Evolutionary conservation across 2,329 filamentous ascomycete genomes (phyloP).

Genomic region (Cryphonectria parasitica): DNA sequence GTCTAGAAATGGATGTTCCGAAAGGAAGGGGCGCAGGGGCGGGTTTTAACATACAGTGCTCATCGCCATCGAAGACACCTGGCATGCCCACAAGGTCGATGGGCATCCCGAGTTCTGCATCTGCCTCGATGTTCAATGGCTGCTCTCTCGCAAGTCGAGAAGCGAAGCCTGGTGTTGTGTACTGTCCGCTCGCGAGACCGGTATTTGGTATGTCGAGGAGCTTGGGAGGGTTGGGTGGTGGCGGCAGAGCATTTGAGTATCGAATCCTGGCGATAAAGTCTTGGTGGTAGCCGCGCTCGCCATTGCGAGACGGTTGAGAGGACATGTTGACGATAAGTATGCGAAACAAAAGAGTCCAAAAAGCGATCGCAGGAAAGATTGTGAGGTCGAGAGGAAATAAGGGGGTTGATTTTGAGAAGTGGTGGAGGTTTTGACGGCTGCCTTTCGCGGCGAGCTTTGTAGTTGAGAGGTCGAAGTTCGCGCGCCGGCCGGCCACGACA

Average conservation of each 20-base stretch:
- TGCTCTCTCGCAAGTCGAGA: constrained; percentile 88
- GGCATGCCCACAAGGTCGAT: constrained; percentile 94
- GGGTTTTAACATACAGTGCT: constrained; percentile 70
- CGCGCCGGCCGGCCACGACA: background rate
- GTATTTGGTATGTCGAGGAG: constrained; percentile 96
- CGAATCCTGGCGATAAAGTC: constrained; percentile 96
- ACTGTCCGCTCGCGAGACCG: constrained; percentile 82
- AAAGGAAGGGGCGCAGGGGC: background rate
- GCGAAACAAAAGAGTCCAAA: background rate
- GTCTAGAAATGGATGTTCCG: background rate
- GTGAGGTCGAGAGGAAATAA: background rate
- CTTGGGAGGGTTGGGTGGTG: constrained; percentile 92
- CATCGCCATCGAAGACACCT: constrained; percentile 91
- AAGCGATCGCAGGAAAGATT: background rate
- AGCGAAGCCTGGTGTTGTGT: constrained; percentile 88
- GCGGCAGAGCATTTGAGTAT: constrained; percentile 94
- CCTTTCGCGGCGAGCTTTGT: constrained; percentile 7
- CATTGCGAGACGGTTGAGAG: constrained; percentile 48
- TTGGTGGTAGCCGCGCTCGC: constrained; percentile 72
- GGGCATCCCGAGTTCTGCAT: constrained; percentile 97
- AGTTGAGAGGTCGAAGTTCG: constrained; percentile 7
- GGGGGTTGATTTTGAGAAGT: background rate
- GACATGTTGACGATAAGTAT: constrained; percentile 39
- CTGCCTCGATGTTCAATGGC: constrained; percentile 92
- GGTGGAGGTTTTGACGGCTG: background rate